Evolutionary conservation across 2,329 filamentous ascomycete species (phyloP).

Genomic region (Aspergillus sp.): DNA sequence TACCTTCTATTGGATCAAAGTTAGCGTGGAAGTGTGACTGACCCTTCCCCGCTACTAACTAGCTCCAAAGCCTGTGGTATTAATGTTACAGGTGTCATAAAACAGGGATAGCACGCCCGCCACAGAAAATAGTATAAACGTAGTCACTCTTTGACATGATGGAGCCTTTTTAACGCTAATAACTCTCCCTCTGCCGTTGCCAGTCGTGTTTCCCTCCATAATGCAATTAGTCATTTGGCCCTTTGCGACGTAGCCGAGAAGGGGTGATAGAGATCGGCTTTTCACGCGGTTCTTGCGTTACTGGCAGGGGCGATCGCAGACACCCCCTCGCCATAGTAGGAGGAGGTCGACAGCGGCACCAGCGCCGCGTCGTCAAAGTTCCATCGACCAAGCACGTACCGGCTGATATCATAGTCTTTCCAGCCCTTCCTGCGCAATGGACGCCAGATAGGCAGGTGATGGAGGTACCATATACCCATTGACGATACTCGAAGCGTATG

Average conservation of each 20-base stretch:
- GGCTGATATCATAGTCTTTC: constrained; percentile 27
- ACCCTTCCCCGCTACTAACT: no score
- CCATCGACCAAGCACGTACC: constrained; percentile 30
- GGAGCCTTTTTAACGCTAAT: no score
- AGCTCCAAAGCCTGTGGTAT: no score
- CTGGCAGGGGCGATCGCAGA: background rate
- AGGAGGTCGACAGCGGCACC: background rate
- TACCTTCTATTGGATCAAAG: no score
- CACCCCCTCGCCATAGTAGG: background rate
- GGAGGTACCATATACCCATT: constrained; percentile 31
- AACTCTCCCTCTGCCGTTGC: no score
- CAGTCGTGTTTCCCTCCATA: no score
- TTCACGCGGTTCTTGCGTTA: background rate
- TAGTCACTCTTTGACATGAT: no score
- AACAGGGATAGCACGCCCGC: no score
- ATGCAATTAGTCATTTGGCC: no score
- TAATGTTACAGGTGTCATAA: no score
- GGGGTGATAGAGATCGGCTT: constrained; percentile 1
- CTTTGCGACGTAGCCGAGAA: background rate
- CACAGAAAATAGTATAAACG: no score
- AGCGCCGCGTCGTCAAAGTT: constrained; percentile 24
- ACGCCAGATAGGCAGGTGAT: constrained; percentile 27
- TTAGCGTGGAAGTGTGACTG: no score
- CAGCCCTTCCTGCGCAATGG: constrained; percentile 23
- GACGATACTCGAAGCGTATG: constrained; percentile 37